Conservation (phyloP, 73 alveolate genomes). For the Uronychia setigera region DNA sequence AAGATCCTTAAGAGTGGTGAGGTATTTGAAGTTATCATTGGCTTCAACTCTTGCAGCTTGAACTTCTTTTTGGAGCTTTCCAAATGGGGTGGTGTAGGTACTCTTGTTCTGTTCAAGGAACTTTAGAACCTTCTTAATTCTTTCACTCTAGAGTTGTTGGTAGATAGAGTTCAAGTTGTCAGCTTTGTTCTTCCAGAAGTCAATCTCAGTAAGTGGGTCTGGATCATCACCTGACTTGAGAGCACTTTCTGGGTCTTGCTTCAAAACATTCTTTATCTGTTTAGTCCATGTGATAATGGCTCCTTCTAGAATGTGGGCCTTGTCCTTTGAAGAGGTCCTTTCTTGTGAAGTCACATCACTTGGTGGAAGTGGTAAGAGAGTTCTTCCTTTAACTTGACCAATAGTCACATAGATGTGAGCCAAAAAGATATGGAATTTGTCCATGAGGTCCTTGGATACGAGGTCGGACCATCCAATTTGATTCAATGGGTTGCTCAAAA, state of each 20-base stretch:
- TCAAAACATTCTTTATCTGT: slow-evolving; percentile 98
- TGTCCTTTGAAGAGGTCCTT: slow-evolving; percentile 97
- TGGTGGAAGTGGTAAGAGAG: slow-evolving; percentile 97
- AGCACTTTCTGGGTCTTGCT: slow-evolving; percentile 99
- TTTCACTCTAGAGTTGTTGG: slow-evolving; percentile 89
- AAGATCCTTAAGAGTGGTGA: slow-evolving; percentile 88
- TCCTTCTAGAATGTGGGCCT: slow-evolving; percentile 99
- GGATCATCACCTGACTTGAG: slow-evolving; percentile 98
- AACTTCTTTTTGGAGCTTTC: slow-evolving; percentile 98
- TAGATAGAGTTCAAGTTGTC: slow-evolving; percentile 95
- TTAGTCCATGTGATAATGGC: slow-evolving; percentile 99
- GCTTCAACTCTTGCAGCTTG: slow-evolving; percentile 99
- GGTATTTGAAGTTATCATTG: slow-evolving; percentile 94
- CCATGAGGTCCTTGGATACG: slow-evolving; percentile 99
- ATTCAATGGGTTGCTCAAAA: slow-evolving; percentile 94
- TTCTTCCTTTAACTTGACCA: slow-evolving; percentile 99
- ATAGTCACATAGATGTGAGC: slow-evolving; percentile 98
- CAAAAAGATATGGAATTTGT: slow-evolving; percentile 98
- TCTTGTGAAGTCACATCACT: slow-evolving; percentile 94
- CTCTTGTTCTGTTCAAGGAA: slow-evolving; percentile 99
- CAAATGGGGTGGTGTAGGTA: slow-evolving; percentile 98
- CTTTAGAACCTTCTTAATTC: slow-evolving; percentile 94
- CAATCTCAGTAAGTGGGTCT: slow-evolving; percentile 98
- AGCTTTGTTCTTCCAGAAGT: slow-evolving; percentile 99
- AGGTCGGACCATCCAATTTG: slow-evolving; percentile 99